Evolutionary conservation across 139 green algal species (phyloP), one percentile per base, ranked within the genome.

Genomic region (Deuterostichococcus epilithicus): DNA sequence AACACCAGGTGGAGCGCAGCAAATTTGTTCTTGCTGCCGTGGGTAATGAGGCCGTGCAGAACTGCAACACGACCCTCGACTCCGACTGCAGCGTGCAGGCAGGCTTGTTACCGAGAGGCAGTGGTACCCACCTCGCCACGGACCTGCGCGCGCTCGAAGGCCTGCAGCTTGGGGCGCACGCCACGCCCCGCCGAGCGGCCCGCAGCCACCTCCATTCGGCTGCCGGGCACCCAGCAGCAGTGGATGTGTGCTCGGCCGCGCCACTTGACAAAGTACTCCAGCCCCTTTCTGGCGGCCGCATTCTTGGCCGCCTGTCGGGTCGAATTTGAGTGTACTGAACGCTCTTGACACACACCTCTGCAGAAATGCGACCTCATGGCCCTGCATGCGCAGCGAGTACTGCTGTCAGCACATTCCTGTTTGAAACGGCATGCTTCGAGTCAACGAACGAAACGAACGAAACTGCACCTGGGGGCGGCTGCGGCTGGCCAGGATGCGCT

Each of bases 261-360:
- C 88, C 86, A 92, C 81, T 92, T 92, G 15, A 94, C 84, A 75
- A 77, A 85, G 67, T 83, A 89, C 80, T 90, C 80, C 67, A 47
- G 34, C 32, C 45, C 69, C 4, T 15, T 58, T 15, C 33, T 58
- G 1, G 44, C 18, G 28, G 1, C 34, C 36, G 36, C 36, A 33
- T 13, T 25, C 15, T 34, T 68, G 36, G 68, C 23, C 38, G 42
- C 45, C 45, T 28, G 70, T 36, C 68, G 44, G 30, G 42, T 44
- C 30, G 13, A 72, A 44, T 36, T 28, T 44, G 22, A 33, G 32
- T 23, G 20, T 10, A 15, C 3, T 74, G 36, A 74, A 60, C n/a
- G n/a, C n/a, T 8, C 35, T 74, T 25, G n/a, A 15, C 13, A 13
- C 8, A 20, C 37, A 74, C 23, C 36, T 74, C 18, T 5, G 3